Base-by-base conservation (phyloP, 257 asterid species). In the Verbascum thapsus region DNA sequence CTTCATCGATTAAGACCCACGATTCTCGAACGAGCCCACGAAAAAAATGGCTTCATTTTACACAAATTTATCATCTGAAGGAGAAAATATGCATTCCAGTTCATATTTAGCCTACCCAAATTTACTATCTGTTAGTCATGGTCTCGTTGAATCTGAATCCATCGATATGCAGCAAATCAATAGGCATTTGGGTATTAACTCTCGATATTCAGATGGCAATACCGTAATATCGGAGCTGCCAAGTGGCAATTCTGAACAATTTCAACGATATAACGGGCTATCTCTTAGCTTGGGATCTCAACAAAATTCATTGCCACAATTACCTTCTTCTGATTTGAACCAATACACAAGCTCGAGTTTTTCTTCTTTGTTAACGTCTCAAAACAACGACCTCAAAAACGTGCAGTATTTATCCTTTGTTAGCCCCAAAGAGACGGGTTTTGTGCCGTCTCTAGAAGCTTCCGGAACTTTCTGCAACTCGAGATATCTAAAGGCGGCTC, bases 271-370 rank as follows among this genome's bases (percentile, higher is more conserved):
- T 63, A 84, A 88, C 43, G 92, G 85, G 40, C 67, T 88, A 22
- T 86, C 88, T 56, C 90, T 88, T 58, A 86, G 83, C 71, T 73
- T 88, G 72, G 95, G 92, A 7, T 80, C 80, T 54, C 85, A 75
- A 64, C 80, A 75, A 49, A 75, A 68, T 7, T 69, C 76, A 2
- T 61, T 79, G 4, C 57, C 66, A 50, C 85, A 74, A 17, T 30
- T 72, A 63, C 71, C 82, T 19, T 78, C 85, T 2, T 78, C 85
- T 2, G 78, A 67, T 73, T 78, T 81, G 51, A 75, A 74, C 58
- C 82, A 74, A 48, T 80, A 78, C 53, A 32, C 78, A 5, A 68
- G 55, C 68, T 72, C 86, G 0, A 72, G 78, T 30, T 52, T 73
- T 18, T 69, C 79, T 53, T 68, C 89, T 4, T 52, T 78, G 5